These are phyloP conservation scores for Allantophomopsis lycopodina DNA, from an alignment of 2,329 filamentous ascomycete genomes.

Conservation along the genomic window DNA sequence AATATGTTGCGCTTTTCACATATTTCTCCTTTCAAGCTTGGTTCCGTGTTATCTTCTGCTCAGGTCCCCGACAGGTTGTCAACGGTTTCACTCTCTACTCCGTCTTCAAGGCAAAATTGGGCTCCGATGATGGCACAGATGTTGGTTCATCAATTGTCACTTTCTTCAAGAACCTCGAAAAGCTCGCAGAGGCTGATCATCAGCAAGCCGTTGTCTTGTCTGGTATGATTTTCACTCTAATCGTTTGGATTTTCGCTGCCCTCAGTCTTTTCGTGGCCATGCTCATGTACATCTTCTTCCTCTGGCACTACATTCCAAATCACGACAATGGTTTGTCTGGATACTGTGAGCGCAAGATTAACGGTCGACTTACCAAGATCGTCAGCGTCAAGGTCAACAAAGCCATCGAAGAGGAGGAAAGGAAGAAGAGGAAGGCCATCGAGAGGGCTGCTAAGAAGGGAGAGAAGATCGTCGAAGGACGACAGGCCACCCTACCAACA, in stretches of 20 bases:
- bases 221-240: constrained; percentile 82
- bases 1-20: constrained; percentile 59
- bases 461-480: constrained; percentile 31
- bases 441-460: constrained; percentile 38
- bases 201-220: constrained; percentile 73
- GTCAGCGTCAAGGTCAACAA: constrained; percentile 81
- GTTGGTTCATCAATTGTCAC: constrained; percentile 52
- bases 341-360: constrained; percentile 88
- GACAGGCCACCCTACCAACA: constrained; percentile 56
- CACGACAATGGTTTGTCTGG: constrained; percentile 67
- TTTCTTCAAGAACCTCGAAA: constrained; percentile 73
- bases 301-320: constrained; percentile 83
- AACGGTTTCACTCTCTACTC: constrained; percentile 83
- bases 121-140: constrained; percentile 35
- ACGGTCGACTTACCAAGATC: constrained; percentile 70
- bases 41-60: constrained; percentile 78
- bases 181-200: constrained; percentile 58
- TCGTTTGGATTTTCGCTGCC: constrained; percentile 78
- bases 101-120: constrained; percentile 62
- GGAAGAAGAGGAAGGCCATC: constrained; percentile 37
- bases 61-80: constrained; percentile 81
- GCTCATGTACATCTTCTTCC: constrained; percentile 73
- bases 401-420: constrained; percentile 68
- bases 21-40: constrained; percentile 55
- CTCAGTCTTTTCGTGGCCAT: constrained; percentile 62